Conservation (phyloP, 1,139 yeast genomes). For the Magnusiomyces suaveolens region DNA sequence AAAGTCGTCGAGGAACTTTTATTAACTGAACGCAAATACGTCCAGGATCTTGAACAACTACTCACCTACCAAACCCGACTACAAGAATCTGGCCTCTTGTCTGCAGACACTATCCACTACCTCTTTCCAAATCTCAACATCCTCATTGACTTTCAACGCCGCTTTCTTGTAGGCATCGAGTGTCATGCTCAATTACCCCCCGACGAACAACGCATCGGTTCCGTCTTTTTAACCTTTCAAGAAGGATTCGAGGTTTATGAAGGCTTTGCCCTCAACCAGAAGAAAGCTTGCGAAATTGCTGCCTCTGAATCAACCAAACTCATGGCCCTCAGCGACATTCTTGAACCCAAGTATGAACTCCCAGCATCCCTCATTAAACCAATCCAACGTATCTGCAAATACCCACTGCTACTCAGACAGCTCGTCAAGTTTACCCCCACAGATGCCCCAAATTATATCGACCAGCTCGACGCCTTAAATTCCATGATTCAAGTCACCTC, state of each 20-base stretch:
- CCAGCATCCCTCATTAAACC: constrained; percentile 89
- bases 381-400: constrained; percentile 86
- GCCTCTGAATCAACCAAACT: constrained; percentile 52
- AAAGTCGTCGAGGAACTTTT: constrained; percentile 78
- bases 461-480: constrained; percentile 57
- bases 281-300: constrained; percentile 75
- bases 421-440: constrained; percentile 55
- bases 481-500: constrained; percentile 69
- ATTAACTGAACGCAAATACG: constrained; percentile 85
- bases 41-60: constrained; percentile 75
- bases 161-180: constrained; percentile 80
- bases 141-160: constrained; percentile 83
- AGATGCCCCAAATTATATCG: constrained; percentile 50
- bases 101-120: constrained; percentile 71
- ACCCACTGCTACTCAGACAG: constrained; percentile 74
- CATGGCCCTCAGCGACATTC: constrained; percentile 46
- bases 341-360: constrained; percentile 81
- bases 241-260: constrained; percentile 83
- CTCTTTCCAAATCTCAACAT: constrained; percentile 81
- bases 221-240: constrained; percentile 66
- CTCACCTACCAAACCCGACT: constrained; percentile 61
- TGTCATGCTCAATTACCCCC: constrained; percentile 72
- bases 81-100: constrained; percentile 52
- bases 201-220: constrained; percentile 76
- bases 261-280: constrained; percentile 77